Evolutionary conservation across 805 yeast genomes (phyloP).

Genomic region (Teunomyces pallodes): DNA sequence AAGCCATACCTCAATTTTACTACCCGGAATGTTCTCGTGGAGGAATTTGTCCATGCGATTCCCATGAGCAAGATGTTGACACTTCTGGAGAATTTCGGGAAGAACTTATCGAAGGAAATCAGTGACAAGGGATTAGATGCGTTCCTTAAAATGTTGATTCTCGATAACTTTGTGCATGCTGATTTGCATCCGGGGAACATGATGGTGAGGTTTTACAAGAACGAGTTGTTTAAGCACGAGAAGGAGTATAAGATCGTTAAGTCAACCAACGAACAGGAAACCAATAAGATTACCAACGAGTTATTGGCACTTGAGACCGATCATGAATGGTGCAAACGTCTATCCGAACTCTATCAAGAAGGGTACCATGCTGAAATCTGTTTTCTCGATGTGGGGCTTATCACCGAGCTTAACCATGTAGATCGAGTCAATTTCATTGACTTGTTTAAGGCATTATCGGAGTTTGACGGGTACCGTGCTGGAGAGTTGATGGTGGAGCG

Average conservation of each 20-base stretch:
- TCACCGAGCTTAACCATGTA: slow-evolving; percentile 76
- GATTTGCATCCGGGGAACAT: slow-evolving; percentile 98
- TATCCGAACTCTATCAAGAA: slow-evolving; percentile 46
- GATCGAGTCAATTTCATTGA: slow-evolving; percentile 87
- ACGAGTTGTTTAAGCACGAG: slow-evolving; percentile 40
- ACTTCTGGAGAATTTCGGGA: slow-evolving; percentile 43
- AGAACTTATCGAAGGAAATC: slow-evolving; percentile 58
- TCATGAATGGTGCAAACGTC: slow-evolving; percentile 44
- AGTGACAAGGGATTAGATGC: slow-evolving; percentile 87
- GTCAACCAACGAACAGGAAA: slow-evolving; percentile 43
- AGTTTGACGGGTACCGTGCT: slow-evolving; percentile 90
- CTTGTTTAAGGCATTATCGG: slow-evolving; percentile 81
- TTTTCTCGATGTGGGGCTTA: slow-evolving; percentile 89
- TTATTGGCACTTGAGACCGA: slow-evolving; percentile 35
- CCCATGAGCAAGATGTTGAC: slow-evolving; percentile 73
- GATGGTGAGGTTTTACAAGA: slow-evolving; percentile 66
- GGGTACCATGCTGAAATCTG: slow-evolving; percentile 84
- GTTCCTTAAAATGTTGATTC: slow-evolving; percentile 85
- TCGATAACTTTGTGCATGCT: slow-evolving; percentile 93
- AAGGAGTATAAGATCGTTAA: slow-evolving; percentile 43
- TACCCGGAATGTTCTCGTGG: slow-evolving; percentile 73
- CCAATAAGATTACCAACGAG: slow-evolving; percentile 44
- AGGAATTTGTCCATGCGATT: slow-evolving; percentile 79
- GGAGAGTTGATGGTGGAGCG: slow-evolving; percentile 96
- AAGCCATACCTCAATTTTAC: slow-evolving; percentile 64